These are phyloP conservation scores for Aristolochia fimbriata DNA, from an alignment of 164 flowering plant genomes.

Conservation along the genomic window DNA sequence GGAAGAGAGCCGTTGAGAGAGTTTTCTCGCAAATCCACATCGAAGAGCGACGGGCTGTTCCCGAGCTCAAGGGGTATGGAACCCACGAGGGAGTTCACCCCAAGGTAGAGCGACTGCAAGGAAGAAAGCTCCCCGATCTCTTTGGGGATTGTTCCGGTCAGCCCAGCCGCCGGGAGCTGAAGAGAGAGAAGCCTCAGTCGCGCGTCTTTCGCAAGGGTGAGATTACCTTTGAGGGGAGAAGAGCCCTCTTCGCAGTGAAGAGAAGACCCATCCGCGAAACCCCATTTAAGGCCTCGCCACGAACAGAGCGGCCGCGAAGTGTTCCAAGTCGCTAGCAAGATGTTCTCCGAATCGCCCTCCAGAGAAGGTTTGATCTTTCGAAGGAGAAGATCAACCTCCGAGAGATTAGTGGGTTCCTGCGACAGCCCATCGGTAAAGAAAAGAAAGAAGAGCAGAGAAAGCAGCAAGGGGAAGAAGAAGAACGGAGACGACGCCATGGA, in stretches of 20 bases:
- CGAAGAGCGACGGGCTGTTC: slow-evolving; percentile 60
- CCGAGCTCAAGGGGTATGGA: slow-evolving; percentile 86
- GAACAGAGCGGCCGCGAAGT: slow-evolving; percentile 70
- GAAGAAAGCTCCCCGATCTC: slow-evolving; percentile 73
- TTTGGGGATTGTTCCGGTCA: slow-evolving; percentile 67
- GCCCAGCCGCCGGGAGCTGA: slow-evolving; percentile 80
- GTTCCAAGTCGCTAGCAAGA: slow-evolving; percentile 80
- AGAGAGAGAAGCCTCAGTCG: slow-evolving; percentile 63
- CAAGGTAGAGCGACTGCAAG: slow-evolving; percentile 58
- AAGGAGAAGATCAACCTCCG: slow-evolving; percentile 63
- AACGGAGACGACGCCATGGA: slow-evolving; percentile 3
- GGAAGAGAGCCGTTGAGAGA: slow-evolving; percentile 50
- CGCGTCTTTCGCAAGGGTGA: slow-evolving; percentile 49
- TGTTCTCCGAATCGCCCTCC: slow-evolving; percentile 47
- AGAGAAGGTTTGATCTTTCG: slow-evolving; percentile 62
- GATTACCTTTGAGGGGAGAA: slow-evolving; percentile 45
- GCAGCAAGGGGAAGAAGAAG: background rate
- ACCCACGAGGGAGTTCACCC: slow-evolving; percentile 59
- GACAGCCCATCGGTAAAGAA: background rate
- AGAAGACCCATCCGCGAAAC: slow-evolving; percentile 49
- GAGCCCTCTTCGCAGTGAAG: slow-evolving; percentile 43
- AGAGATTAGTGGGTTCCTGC: background rate
- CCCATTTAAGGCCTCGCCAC: slow-evolving; percentile 91
- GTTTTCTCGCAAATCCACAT: slow-evolving; percentile 64
- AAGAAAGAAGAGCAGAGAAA: background rate